These are phyloP conservation scores for Cytospora schulzeri DNA, from an alignment of 2,329 filamentous ascomycete species.

Conservation along the genomic window DNA sequence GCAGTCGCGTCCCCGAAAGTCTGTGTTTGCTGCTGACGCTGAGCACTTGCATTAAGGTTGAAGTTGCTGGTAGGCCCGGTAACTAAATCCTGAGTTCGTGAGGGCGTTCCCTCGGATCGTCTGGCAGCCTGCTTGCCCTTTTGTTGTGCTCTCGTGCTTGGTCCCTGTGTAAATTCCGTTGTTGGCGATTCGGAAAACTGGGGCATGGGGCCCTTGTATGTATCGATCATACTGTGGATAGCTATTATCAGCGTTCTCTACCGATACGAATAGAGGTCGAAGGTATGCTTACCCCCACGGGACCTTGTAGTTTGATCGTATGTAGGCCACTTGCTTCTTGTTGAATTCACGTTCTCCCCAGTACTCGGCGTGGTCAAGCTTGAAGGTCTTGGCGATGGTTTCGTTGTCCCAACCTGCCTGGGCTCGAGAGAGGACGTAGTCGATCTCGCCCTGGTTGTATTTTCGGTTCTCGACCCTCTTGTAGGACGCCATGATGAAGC, in stretches of 20 bases:
- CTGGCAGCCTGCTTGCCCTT: neutral
- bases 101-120: neutral
- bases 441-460: conserved; percentile 22
- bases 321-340: conserved; percentile 25
- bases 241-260: neutral
- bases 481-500: neutral
- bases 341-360: conserved; percentile 17
- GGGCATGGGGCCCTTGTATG: conserved; percentile 20
- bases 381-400: conserved; percentile 23
- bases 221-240: neutral
- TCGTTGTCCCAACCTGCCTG: conserved; percentile 9
- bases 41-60: neutral
- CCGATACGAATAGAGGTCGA: no score
- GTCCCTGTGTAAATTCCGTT: neutral
- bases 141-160: neutral
- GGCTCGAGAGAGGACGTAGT: conserved; percentile 20
- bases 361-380: conserved; percentile 15
- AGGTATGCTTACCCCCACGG: conserved; percentile 15
- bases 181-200: conserved; percentile 9
- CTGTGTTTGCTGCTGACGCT: neutral
- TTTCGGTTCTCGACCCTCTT: conserved; percentile 24
- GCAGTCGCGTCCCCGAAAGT: no score
- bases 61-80: neutral
- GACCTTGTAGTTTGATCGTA: conserved; percentile 13
- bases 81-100: neutral